Evolutionary conservation across 2,329 filamentous ascomycete species (phyloP).

Genomic region (Curvularia sp.): DNA sequence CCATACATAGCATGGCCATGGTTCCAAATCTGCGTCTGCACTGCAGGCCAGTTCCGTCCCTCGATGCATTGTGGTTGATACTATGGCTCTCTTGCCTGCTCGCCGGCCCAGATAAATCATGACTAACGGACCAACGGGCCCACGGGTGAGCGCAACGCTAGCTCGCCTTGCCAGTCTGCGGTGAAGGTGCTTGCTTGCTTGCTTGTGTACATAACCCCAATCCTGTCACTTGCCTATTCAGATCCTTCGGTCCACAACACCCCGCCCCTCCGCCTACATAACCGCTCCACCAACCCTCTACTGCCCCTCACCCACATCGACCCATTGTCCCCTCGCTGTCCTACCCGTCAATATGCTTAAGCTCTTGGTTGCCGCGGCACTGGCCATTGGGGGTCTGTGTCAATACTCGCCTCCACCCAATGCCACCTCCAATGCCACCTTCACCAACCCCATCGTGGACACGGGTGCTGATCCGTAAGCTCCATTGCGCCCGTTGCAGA

Average conservation of each 20-base stretch:
- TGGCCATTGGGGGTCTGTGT: conserved; percentile 27
- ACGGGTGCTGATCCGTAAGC: conserved; percentile 54
- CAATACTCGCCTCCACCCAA: conserved; percentile 26
- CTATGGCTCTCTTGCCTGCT: not conserved
- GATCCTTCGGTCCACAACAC: conserved; percentile 10
- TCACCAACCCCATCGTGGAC: conserved; percentile 55
- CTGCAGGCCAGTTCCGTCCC: too few relatives aligned
- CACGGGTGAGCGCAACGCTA: not conserved
- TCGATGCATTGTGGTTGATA: not conserved
- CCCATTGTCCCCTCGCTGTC: not conserved
- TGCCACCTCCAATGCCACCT: conserved; percentile 41
- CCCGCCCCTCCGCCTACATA: conserved; percentile 13
- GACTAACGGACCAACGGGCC: not conserved
- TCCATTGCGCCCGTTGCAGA: too few relatives aligned
- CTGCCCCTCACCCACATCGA: not conserved
- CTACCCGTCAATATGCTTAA: conserved; percentile 27
- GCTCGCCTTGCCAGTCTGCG: not conserved
- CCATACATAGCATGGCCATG: not conserved
- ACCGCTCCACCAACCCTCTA: conserved; percentile 5
- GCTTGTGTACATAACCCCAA: not conserved
- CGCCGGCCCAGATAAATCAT: not conserved
- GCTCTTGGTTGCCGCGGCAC: conserved; percentile 25
- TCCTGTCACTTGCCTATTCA: conserved; percentile 12
- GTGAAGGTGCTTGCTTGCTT: not conserved
- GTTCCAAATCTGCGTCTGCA: too few relatives aligned